Base-by-base conservation (phyloP, 257 asterid species). In the Dorcoceras hygrometricum region DNA sequence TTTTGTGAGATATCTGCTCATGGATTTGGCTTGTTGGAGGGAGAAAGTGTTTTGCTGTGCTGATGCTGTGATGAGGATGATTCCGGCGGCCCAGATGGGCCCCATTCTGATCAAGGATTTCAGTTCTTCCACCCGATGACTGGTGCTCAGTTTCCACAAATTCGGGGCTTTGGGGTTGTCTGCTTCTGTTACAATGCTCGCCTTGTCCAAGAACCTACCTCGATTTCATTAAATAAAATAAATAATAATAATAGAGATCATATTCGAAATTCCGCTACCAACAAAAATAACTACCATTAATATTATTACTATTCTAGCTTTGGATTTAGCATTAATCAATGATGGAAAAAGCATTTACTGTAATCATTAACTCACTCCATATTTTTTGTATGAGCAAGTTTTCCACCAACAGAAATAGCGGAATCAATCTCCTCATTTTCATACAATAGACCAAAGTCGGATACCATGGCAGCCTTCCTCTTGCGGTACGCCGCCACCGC, bases 71-170 rank as follows among this genome's bases (percentile, higher is more conserved):
- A 90, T 84, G 24, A 82, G 70, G 55, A 88, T 83, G 73, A 93
- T 93, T 28, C 97, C 98, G 9, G 98, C 77, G 0, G 96, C 97
- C 97, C 96, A 88, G 56, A 93, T 93, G n/a, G 97, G 98, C 0
- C 89, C 93, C 97, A 93, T 86, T 69, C 95, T 72, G 71, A 90
- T 81, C 5, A 88, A 73, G 14, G 97, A 83, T 70, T 90, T 90
- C 0, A 90, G 87, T 66, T 93, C 98, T 61, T 93, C 97, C 10
- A 90, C 86, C 2, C 97, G 93, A 68, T 93, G 98, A 54, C 85
- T 83, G 14, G 95, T 90, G 84, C 80, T 83, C 27, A 90, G 76
- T 23, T 71, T 76, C 96, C 97, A 90, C 2, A 59, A 67, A 22
- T 88, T 80, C 2, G 96, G 94, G 29, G 81, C 60, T 65, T 84